Evolutionary conservation across 306 rosid genomes (phyloP).

Genomic region (Morella rubra): DNA sequence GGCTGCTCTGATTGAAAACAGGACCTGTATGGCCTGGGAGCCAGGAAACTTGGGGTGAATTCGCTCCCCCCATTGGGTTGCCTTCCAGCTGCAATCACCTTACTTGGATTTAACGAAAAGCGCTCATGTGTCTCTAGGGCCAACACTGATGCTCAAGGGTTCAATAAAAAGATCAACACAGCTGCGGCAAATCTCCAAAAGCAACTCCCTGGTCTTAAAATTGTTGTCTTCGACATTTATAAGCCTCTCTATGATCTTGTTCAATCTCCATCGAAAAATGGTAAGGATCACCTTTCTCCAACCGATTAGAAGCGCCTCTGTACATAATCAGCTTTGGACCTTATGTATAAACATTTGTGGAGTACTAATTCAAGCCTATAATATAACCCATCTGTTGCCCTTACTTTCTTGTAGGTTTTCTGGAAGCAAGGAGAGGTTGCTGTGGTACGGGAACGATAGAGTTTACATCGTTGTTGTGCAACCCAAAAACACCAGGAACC

Average conservation of each 20-base stretch:
- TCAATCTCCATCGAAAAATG: slow-evolving; percentile 69
- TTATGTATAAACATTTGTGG: too few species aligned
- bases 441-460: slow-evolving; percentile 89
- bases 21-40: slow-evolving; percentile 78
- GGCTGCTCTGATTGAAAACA: slow-evolving; percentile 33
- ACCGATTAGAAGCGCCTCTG: not conserved
- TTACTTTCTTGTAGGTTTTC: slow-evolving; percentile 48
- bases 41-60: slow-evolving; percentile 86
- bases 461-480: slow-evolving; percentile 71
- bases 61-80: slow-evolving; percentile 96
- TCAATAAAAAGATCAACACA: slow-evolving; percentile 68
- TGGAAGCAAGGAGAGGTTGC: slow-evolving; percentile 81
- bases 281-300: slow-evolving; percentile 35
- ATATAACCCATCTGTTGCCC: not conserved
- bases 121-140: slow-evolving; percentile 63
- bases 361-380: not conserved
- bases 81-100: slow-evolving; percentile 69
- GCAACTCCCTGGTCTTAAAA: slow-evolving; percentile 67
- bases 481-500: slow-evolving; percentile 72
- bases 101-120: slow-evolving; percentile 55
- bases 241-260: slow-evolving; percentile 70
- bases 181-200: slow-evolving; percentile 67
- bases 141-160: slow-evolving; percentile 72
- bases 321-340: too few species aligned
- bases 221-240: slow-evolving; percentile 79